phyloP scores from a whole-genome alignment of 352 stramenopile species.

The Globisporangium nagaii region DNA sequence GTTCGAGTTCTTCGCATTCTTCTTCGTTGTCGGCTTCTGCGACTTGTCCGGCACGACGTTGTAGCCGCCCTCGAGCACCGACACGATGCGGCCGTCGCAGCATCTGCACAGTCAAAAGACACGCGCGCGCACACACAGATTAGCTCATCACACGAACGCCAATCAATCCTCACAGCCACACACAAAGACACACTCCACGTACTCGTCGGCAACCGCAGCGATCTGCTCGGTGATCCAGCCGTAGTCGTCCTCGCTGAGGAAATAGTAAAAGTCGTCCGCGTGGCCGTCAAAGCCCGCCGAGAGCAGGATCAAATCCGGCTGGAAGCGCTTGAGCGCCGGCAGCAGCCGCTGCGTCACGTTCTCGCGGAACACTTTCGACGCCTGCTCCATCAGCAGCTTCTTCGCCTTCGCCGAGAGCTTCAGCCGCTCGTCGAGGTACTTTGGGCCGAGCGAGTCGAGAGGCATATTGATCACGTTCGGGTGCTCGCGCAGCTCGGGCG shows the following conservation, averaged over 20 bases:
- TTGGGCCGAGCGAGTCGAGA: slow-evolving; percentile 39
- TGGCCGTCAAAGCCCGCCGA: slow-evolving; percentile 69
- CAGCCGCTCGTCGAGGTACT: slow-evolving; percentile 51
- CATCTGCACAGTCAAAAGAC: slow-evolving; percentile 21
- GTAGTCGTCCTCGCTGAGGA: slow-evolving; percentile 83
- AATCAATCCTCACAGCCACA: neutral
- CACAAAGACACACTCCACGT: slow-evolving; percentile 14
- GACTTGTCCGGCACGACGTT: slow-evolving; percentile 52
- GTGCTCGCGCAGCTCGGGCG: slow-evolving; percentile 33
- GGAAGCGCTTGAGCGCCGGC: slow-evolving; percentile 39
- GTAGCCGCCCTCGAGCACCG: slow-evolving; percentile 94
- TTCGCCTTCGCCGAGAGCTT: slow-evolving; percentile 55
- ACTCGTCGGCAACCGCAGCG: slow-evolving; percentile 89
- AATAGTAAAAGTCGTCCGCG: slow-evolving; percentile 67
- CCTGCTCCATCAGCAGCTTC: slow-evolving; percentile 38
- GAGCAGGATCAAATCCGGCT: slow-evolving; percentile 57
- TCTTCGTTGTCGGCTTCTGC: slow-evolving; percentile 32
- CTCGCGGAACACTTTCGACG: slow-evolving; percentile 38
- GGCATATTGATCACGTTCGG: slow-evolving; percentile 56
- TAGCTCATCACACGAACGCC: neutral
- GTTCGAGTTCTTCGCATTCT: slow-evolving; percentile 34
- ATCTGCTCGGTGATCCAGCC: slow-evolving; percentile 82
- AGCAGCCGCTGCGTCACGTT: slow-evolving; percentile 39
- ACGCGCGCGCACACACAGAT: neutral
- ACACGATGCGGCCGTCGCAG: slow-evolving; percentile 92